phyloP scores from a whole-genome alignment of 1,139 yeast species.

The Yamadazyma mexicana region DNA sequence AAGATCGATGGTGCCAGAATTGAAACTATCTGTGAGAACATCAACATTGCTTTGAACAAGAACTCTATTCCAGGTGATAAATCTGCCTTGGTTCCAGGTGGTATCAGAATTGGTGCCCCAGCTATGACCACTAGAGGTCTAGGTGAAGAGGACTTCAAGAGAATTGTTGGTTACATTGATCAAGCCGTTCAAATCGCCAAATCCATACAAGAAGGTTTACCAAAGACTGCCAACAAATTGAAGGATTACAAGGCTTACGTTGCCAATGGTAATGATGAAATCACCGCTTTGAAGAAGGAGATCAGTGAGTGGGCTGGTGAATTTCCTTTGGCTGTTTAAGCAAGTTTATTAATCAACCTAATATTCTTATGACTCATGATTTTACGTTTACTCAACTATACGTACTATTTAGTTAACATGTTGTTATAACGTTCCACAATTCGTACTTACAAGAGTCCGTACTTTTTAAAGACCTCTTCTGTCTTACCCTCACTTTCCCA shows the following conservation, averaged over 20 bases:
- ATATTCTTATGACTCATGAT: conserved; percentile 8
- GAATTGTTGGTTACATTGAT: conserved; percentile 82
- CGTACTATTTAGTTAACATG: conserved; percentile 8
- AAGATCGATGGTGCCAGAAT: conserved; percentile 97
- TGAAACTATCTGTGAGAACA: conserved; percentile 90
- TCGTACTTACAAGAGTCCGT: conserved; percentile 11
- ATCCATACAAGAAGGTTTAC: conserved; percentile 70
- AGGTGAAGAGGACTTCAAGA: conserved; percentile 80
- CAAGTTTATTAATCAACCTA: background rate
- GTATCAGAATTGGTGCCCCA: conserved; percentile 97
- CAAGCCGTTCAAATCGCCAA: conserved; percentile 78
- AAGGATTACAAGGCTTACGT: conserved; percentile 89
- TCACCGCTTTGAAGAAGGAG: conserved; percentile 70
- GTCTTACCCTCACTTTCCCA: conserved; percentile 46
- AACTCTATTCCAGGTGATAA: conserved; percentile 98
- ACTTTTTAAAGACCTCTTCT: conserved; percentile 38
- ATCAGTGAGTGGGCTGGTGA: conserved; percentile 89
- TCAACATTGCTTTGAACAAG: conserved; percentile 94
- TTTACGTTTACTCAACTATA: conserved; percentile 15
- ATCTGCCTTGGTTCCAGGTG: conserved; percentile 97
- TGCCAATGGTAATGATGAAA: conserved; percentile 63
- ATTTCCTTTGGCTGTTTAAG: conserved; percentile 82
- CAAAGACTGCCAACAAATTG: conserved; percentile 86
- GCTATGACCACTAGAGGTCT: conserved; percentile 99
- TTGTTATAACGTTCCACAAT: background rate